A percentile compares a stretch with the other conserved stretches of the same genome.
Evolutionary conservation across 495 filamentous ascomycete genomes (phyloP).

Genomic region (Xylaria sp.): DNA sequence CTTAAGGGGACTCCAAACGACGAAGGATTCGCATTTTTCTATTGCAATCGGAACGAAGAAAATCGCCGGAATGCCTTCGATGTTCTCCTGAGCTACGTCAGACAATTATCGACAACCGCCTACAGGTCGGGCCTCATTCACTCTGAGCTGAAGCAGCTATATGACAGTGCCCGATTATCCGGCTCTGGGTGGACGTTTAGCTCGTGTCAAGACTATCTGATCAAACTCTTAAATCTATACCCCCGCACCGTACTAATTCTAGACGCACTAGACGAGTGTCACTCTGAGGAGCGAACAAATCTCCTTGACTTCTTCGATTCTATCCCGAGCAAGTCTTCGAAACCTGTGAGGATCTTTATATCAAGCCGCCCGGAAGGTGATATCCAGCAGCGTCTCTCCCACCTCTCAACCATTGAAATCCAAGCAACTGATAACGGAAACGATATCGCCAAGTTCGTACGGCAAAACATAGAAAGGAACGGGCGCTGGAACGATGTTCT

Average conservation of each 20-base stretch:
- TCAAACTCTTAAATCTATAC: slow-evolving; percentile 36
- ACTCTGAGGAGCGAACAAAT: slow-evolving; percentile 26
- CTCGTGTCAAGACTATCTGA: slow-evolving; percentile 35
- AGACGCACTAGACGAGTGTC: slow-evolving; percentile 42
- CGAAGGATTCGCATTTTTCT: slow-evolving; percentile 52
- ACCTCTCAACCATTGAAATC: slow-evolving; percentile 47
- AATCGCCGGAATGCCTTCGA: slow-evolving; percentile 37
- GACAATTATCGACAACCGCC: slow-evolving; percentile 44
- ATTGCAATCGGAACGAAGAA: slow-evolving; percentile 47
- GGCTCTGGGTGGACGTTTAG: slow-evolving; percentile 1
- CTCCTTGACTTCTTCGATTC: slow-evolving; percentile 31
- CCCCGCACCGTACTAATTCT: slow-evolving; percentile 36
- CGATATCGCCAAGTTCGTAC: slow-evolving; percentile 39
- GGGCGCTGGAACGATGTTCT: neutral
- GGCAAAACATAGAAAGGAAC: slow-evolving; percentile 12
- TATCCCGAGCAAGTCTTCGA: slow-evolving; percentile 37
- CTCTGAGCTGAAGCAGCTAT: slow-evolving; percentile 22
- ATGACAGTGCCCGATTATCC: neutral
- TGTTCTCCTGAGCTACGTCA: slow-evolving; percentile 44
- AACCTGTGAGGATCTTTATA: slow-evolving; percentile 51
- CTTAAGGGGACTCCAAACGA: slow-evolving; percentile 25
- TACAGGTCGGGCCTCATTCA: slow-evolving; percentile 27
- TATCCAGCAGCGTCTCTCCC: slow-evolving; percentile 33
- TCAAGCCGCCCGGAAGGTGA: slow-evolving; percentile 50
- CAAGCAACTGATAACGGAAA: slow-evolving; percentile 38